These are phyloP conservation scores for Colletotrichum sp. DNA, from an alignment of 2,329 filamentous ascomycete species.

Conservation along the genomic window DNA sequence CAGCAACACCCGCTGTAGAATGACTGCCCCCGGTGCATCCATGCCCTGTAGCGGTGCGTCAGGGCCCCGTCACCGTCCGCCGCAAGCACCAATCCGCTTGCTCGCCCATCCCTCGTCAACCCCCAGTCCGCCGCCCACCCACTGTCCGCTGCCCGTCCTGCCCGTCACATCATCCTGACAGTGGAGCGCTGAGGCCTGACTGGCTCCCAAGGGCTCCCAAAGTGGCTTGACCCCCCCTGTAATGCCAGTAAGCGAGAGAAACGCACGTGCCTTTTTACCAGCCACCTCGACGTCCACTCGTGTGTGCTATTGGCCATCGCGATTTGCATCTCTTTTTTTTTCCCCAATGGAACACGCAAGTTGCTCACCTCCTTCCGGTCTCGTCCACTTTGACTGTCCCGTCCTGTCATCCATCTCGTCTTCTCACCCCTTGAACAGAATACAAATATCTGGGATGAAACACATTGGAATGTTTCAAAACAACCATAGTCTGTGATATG, in stretches of 20 bases:
- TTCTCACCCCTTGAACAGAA: not conserved
- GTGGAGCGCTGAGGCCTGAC: not conserved
- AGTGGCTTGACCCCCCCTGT: conserved; percentile 7
- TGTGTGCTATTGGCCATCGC: not conserved
- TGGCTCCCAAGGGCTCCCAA: not conserved
- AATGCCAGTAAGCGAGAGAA: not conserved
- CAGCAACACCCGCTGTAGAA: not conserved
- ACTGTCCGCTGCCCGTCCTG: conserved; percentile 7
- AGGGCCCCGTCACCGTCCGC: not conserved
- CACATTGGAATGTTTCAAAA: conserved; percentile 18
- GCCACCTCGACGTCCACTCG: conserved; percentile 3
- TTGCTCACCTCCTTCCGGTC: not conserved
- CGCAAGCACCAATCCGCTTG: not conserved
- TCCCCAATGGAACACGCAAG: not conserved
- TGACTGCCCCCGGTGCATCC: not conserved
- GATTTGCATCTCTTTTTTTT: not conserved
- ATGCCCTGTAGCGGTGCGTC: not conserved
- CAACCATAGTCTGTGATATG: conserved; percentile 8
- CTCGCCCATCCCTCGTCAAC: not conserved
- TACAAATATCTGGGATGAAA: conserved; percentile 13
- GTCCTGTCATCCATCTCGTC: not conserved
- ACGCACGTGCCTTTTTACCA: conserved; percentile 13
- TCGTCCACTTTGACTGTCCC: not conserved
- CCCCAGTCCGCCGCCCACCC: not conserved
- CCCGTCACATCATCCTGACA: conserved; percentile 18